Percentiles rank a stretch among this genome's conserved stretches.
Evolutionary conservation across 2,329 filamentous ascomycete species (phyloP).

Genomic region (Xylaria sp.): DNA sequence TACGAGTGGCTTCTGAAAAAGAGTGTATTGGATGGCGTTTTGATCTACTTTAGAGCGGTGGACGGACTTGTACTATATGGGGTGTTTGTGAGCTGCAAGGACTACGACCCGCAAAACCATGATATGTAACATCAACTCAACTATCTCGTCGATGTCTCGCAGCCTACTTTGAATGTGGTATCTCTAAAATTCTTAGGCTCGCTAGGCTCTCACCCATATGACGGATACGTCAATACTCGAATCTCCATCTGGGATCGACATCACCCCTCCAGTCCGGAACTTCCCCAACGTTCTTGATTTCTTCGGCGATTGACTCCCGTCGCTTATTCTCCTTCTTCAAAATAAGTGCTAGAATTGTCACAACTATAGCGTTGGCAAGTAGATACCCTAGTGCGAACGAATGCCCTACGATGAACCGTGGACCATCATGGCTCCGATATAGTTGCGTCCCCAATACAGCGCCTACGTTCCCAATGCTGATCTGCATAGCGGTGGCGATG

Average conservation of each 20-base stretch:
- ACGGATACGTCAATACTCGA: constrained; percentile 58
- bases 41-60: neutral
- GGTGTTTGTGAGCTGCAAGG: neutral
- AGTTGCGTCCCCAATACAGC: constrained; percentile 76
- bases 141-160: neutral
- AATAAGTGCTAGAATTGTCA: constrained; percentile 61
- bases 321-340: constrained; percentile 67
- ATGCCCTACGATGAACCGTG: constrained; percentile 73
- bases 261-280: constrained; percentile 69
- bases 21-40: neutral
- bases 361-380: constrained; percentile 65
- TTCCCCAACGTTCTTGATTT: constrained; percentile 61
- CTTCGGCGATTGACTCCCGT: constrained; percentile 56
- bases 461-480: constrained; percentile 75
- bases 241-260: constrained; percentile 73
- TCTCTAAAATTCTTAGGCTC: neutral
- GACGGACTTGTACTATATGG: constrained; percentile 1
- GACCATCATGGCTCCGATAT: constrained; percentile 69
- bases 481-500: constrained; percentile 75
- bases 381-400: constrained; percentile 73
- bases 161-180: neutral
- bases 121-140: constrained; percentile 15
- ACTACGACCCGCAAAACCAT: neutral
- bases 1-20: neutral
- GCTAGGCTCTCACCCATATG: neutral